Evolutionary conservation across 2,329 filamentous ascomycete species (phyloP).

Genomic region (Rhynchosporium agropyri): DNA sequence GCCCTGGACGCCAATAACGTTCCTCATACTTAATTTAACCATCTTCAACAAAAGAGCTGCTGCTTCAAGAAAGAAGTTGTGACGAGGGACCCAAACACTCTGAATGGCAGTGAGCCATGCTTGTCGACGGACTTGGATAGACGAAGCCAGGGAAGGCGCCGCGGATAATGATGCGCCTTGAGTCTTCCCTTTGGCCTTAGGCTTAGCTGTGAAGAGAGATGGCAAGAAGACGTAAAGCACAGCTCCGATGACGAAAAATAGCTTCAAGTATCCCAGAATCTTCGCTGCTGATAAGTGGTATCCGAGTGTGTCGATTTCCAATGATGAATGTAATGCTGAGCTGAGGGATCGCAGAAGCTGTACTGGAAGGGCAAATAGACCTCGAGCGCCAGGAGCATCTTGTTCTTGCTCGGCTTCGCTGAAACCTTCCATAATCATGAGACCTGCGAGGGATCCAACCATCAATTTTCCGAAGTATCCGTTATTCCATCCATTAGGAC

Average conservation of each 20-base stretch:
- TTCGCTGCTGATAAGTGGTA: conserved; percentile 52
- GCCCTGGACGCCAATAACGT: conserved; percentile 72
- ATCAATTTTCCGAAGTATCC: conserved; percentile 77
- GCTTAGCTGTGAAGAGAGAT: conserved; percentile 50
- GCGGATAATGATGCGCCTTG: conserved; percentile 50
- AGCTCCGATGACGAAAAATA: conserved; percentile 55
- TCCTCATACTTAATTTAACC: conserved; percentile 77
- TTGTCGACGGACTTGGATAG: conserved; percentile 81
- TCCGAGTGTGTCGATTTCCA: conserved; percentile 55
- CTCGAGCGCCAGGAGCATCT: conserved; percentile 65
- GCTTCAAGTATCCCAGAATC: conserved; percentile 55
- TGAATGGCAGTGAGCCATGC: conserved; percentile 94
- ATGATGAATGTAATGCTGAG: conserved; percentile 46
- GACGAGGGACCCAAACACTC: conserved; percentile 86
- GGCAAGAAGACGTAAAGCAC: conserved; percentile 59
- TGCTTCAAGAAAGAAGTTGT: conserved; percentile 84
- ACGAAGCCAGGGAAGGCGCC: conserved; percentile 74
- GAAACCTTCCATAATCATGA: conserved; percentile 89
- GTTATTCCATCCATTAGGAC: conserved; percentile 57
- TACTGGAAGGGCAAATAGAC: conserved; percentile 66
- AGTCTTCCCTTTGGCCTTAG: conserved; percentile 53
- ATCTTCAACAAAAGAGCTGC: conserved; percentile 80
- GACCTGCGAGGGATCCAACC: conserved; percentile 86
- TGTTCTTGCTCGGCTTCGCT: conserved; percentile 63
- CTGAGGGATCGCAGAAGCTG: conserved; percentile 56